Conservation (phyloP, 1,139 yeast species). For the Eremothecium cymbalariae region DNA sequence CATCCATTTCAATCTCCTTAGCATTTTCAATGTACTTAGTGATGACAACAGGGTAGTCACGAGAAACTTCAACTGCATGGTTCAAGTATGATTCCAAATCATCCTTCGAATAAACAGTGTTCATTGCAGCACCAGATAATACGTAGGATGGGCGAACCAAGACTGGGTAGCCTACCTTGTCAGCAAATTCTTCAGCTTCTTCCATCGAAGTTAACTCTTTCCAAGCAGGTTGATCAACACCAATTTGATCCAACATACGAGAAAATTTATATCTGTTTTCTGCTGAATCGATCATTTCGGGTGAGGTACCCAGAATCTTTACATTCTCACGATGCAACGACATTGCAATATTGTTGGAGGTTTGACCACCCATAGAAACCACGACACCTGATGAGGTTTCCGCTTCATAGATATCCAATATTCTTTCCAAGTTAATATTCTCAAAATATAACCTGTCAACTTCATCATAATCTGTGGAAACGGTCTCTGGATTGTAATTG, state of each 20-base stretch:
- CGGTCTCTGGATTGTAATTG: conserved; percentile 98
- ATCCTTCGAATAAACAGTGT: conserved; percentile 83
- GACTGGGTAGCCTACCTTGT: conserved; percentile 87
- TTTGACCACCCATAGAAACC: conserved; percentile 98
- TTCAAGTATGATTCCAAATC: conserved; percentile 82
- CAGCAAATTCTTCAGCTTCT: conserved; percentile 91
- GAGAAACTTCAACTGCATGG: conserved; percentile 95
- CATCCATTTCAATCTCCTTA: conserved; percentile 98
- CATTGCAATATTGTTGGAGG: conserved; percentile 93
- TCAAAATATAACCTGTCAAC: conserved; percentile 96
- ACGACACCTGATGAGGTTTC: conserved; percentile 90
- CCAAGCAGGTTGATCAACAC: conserved; percentile 99
- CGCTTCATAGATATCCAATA: conserved; percentile 87
- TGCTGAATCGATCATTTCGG: conserved; percentile 97
- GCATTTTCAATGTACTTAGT: conserved; percentile 97
- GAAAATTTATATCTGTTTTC: conserved; percentile 98
- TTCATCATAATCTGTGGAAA: conserved; percentile 96
- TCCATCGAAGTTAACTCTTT: conserved; percentile 89
- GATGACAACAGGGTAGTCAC: conserved; percentile 95
- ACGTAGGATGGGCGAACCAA: conserved; percentile 97
- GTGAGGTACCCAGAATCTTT: conserved; percentile 92
- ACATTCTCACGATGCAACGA: conserved; percentile 91
- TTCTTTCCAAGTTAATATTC: conserved; percentile 90
- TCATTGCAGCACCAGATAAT: conserved; percentile 98
- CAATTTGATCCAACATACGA: conserved; percentile 92